Evolutionary conservation across 73 alveolate species (phyloP).

Genomic region (Symbiodinium natans): DNA sequence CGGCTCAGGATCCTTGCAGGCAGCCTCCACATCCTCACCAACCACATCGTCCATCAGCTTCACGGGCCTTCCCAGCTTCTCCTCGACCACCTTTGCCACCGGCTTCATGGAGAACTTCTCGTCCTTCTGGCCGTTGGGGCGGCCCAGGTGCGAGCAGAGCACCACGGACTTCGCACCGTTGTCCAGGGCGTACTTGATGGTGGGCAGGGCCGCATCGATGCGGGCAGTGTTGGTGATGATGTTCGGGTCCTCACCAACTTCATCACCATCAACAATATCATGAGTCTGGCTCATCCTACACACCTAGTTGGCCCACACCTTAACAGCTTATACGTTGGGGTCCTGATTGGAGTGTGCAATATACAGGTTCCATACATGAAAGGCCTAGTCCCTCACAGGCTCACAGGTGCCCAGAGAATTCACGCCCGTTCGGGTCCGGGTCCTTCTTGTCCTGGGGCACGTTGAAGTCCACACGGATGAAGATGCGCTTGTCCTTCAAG

Average conservation of each 20-base stretch:
- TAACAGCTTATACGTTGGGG: too few relatives aligned
- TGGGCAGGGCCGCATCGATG: constrained; percentile 96
- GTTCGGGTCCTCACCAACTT: too few relatives aligned
- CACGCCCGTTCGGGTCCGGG: too few relatives aligned
- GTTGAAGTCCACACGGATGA: constrained; percentile 98
- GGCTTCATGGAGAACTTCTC: constrained; percentile 97
- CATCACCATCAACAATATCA: too few relatives aligned
- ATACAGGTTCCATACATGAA: too few relatives aligned
- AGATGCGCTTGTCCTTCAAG: constrained; percentile 96
- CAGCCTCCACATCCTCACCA: constrained; percentile 97
- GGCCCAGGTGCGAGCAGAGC: constrained; percentile 97
- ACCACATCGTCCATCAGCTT: constrained; percentile 96
- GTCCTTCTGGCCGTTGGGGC: constrained; percentile 97
- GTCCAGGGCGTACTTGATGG: constrained; percentile 97
- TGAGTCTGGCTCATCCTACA: too few relatives aligned
- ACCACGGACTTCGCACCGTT: constrained; percentile 97
- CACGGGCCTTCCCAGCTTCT: constrained; percentile 95
- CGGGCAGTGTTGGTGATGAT: constrained; percentile 96
- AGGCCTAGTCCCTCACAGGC: too few relatives aligned
- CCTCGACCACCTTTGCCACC: constrained; percentile 96
- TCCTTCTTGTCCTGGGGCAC: constrained; percentile 97
- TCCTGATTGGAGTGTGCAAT: too few relatives aligned
- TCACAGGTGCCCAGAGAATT: too few relatives aligned
- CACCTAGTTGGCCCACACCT: too few relatives aligned
- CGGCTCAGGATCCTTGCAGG: constrained; percentile 95